These are phyloP conservation scores for Cardamine chenopodiifolia DNA, from an alignment of 345 rosid genomes.

Conservation along the genomic window DNA sequence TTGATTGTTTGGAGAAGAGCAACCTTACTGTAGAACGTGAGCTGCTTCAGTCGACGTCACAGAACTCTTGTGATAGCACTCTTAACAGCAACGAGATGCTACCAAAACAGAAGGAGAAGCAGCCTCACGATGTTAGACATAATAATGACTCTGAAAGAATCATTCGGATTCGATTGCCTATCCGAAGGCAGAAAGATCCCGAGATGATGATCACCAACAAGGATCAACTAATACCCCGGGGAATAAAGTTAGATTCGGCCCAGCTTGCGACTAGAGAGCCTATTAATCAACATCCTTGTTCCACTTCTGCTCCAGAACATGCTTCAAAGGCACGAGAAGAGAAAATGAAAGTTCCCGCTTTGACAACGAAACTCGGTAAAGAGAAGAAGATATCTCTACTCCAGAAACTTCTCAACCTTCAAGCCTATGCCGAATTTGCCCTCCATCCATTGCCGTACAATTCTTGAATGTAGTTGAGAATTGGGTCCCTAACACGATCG, in stretches of 20 bases:
- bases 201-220: slow-evolving; percentile 45
- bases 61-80: slow-evolving; percentile 49
- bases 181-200: slow-evolving; percentile 51
- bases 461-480: slow-evolving; percentile 51
- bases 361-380: slow-evolving; percentile 1
- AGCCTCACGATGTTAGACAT: slow-evolving; percentile 43
- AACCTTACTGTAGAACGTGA: slow-evolving; percentile 40
- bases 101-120: slow-evolving; percentile 43
- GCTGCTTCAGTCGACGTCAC: slow-evolving; percentile 43
- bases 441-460: slow-evolving; percentile 42
- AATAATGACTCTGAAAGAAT: slow-evolving; percentile 58
- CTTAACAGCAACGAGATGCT: slow-evolving; percentile 46
- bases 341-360: slow-evolving; percentile 9
- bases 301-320: slow-evolving; percentile 39
- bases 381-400: slow-evolving; percentile 31
- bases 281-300: slow-evolving; percentile 40
- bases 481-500: slow-evolving; percentile 51
- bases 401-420: slow-evolving; percentile 9
- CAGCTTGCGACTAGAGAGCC: slow-evolving; percentile 39
- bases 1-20: slow-evolving; percentile 37
- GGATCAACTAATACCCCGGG: slow-evolving; percentile 48
- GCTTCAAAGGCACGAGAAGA: slow-evolving; percentile 25
- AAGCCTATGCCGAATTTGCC: slow-evolving; percentile 41
- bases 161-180: slow-evolving; percentile 72
- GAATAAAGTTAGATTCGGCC: too few species aligned